Conservation (phyloP, 495 filamentous ascomycete species). For the Trypethelium eluteriae region DNA sequence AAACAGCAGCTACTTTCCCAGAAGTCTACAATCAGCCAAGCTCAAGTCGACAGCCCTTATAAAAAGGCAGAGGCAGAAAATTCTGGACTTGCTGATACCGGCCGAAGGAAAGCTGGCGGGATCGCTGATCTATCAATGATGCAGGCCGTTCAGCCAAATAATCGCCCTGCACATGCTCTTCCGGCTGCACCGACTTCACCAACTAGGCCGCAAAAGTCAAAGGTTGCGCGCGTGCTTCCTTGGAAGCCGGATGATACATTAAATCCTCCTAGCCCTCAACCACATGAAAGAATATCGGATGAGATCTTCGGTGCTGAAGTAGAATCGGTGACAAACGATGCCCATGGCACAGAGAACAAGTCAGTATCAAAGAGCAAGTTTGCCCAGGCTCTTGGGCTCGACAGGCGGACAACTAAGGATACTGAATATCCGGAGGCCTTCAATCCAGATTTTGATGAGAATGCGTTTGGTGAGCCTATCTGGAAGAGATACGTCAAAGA, state of each 20-base stretch:
- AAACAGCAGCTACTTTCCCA: conserved; percentile 34
- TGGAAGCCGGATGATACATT: conserved; percentile 3
- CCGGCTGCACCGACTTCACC: conserved; percentile 8
- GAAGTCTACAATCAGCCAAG: not conserved
- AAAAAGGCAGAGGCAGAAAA: not conserved
- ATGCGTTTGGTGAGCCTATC: conserved; percentile 57
- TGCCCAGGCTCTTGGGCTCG: not conserved
- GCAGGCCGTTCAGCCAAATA: not conserved
- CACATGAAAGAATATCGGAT: conserved; percentile 7
- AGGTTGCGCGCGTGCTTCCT: not conserved
- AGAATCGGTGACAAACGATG: not conserved
- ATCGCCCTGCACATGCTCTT: conserved; percentile 1
- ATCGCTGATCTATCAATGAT: not conserved
- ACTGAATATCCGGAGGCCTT: conserved; percentile 63
- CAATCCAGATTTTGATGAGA: conserved; percentile 55
- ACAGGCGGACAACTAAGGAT: conserved; percentile 27
- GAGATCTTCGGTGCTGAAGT: not conserved
- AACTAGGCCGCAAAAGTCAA: conserved; percentile 3
- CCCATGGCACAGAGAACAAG: not conserved
- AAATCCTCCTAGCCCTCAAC: not conserved
- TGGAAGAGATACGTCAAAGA: conserved; percentile 79
- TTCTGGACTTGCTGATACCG: not conserved
- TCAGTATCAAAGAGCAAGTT: conserved; percentile 2
- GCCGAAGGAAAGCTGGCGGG: not conserved
- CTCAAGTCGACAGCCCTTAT: not conserved